Conservation (phyloP, 1,284 basidiomycete genomes). For the Takashimella tepidaria region DNA sequence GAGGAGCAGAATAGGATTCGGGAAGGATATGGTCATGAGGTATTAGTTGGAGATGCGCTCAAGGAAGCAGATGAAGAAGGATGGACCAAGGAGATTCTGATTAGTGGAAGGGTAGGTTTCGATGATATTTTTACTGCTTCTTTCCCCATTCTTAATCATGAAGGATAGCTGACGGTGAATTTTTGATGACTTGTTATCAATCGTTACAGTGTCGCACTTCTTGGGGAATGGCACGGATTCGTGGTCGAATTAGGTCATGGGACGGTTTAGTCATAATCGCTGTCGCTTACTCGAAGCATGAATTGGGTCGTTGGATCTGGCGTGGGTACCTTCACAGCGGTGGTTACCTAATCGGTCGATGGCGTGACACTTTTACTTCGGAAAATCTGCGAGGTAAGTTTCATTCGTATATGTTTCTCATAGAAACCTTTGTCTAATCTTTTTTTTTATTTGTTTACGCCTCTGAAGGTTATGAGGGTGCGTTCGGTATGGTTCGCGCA, state of each 20-base stretch:
- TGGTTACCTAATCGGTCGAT: constrained; percentile 40
- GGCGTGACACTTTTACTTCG: constrained; percentile 45
- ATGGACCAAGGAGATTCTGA: constrained; percentile 47
- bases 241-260: constrained; percentile 45
- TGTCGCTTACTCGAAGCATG: constrained; percentile 22
- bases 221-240: constrained; percentile 37
- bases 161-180: neutral
- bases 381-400: constrained; percentile 31
- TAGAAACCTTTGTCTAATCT: neutral
- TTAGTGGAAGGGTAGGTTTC: constrained; percentile 37
- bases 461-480: constrained; percentile 40
- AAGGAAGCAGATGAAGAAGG: constrained; percentile 35
- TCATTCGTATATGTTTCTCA: too few relatives aligned
- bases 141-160: neutral
- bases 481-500: constrained; percentile 36
- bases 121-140: neutral
- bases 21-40: constrained; percentile 36
- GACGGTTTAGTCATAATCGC: constrained; percentile 42
- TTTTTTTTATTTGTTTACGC: too few relatives aligned
- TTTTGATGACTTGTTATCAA: neutral
- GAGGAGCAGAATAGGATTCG: constrained; percentile 27
- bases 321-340: constrained; percentile 45
- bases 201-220: constrained; percentile 17
- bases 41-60: constrained; percentile 25
- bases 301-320: constrained; percentile 43